Percentiles rank a stretch among this genome's conserved stretches.
phyloP scores from a whole-genome alignment of 176 grass and related monocot genomes.

The Eleusine indica region DNA sequence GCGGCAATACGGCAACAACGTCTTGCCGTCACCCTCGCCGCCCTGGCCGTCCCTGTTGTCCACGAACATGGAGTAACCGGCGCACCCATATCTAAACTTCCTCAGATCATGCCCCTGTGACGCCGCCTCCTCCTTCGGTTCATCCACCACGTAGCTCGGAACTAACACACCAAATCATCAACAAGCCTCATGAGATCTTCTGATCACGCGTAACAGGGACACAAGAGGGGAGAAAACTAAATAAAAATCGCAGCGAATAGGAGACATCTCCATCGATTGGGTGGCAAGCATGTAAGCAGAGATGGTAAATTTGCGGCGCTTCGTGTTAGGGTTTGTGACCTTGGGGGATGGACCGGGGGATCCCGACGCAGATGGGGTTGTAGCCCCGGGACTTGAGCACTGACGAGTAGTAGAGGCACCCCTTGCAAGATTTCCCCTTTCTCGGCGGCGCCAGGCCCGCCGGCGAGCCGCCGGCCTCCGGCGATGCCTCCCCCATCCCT shows the following conservation, averaged over 20 bases:
- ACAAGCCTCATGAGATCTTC: slow-evolving; percentile 37
- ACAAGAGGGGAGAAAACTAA: neutral
- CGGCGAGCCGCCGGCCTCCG: slow-evolving; percentile 47
- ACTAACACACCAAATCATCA: slow-evolving; percentile 53
- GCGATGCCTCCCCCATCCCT: slow-evolving; percentile 58
- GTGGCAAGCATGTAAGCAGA: neutral
- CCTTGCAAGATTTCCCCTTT: slow-evolving; percentile 96
- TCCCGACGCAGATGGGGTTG: slow-evolving; percentile 86
- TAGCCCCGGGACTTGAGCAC: slow-evolving; percentile 67
- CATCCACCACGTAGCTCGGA: slow-evolving; percentile 61
- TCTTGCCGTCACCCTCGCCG: slow-evolving; percentile 53
- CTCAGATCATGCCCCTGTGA: slow-evolving; percentile 56
- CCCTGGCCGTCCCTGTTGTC: slow-evolving; percentile 52
- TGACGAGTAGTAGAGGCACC: slow-evolving; percentile 92
- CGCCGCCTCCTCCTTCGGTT: slow-evolving; percentile 61
- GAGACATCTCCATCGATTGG: neutral
- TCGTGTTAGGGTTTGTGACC: slow-evolving; percentile 51
- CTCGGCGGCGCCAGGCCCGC: neutral
- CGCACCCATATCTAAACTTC: slow-evolving; percentile 82
- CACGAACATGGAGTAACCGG: slow-evolving; percentile 84
- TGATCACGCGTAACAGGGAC: neutral
- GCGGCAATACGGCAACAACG: slow-evolving; percentile 78
- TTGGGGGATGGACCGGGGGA: slow-evolving; percentile 79
- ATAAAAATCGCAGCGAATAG: neutral
- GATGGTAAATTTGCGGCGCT: neutral